Conservation (phyloP, 1,139 yeast genomes). For the Candida glucosophila region DNA sequence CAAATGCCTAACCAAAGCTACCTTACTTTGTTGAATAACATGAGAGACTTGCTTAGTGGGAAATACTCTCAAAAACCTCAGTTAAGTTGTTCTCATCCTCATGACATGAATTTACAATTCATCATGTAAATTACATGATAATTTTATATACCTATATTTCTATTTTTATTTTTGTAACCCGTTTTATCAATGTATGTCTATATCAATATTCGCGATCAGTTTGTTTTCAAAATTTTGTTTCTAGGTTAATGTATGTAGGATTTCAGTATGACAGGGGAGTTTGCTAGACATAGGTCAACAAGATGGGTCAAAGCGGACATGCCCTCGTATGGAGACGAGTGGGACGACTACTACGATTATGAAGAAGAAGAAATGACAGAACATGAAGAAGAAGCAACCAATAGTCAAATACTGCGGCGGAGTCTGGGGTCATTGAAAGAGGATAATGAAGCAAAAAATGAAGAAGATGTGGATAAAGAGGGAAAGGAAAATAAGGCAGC, state of each 20-base stretch:
- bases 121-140: constrained; percentile 12
- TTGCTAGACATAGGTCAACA: constrained; percentile 53
- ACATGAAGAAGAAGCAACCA: constrained; percentile 1
- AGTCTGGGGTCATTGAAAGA: no score
- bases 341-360: constrained; percentile 38
- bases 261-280: constrained; percentile 29
- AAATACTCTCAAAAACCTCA: constrained; percentile 89
- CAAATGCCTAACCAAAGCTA: constrained; percentile 69
- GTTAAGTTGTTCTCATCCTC: constrained; percentile 75
- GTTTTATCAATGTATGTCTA: background rate
- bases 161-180: no score
- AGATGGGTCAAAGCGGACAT: constrained; percentile 54
- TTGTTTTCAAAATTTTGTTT: background rate
- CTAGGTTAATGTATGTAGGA: background rate
- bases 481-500: background rate
- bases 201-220: background rate
- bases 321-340: constrained; percentile 53
- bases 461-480: background rate
- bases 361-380: constrained; percentile 10
- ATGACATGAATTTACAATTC: constrained; percentile 67
- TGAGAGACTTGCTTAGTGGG: constrained; percentile 59
- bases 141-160: constrained; percentile 2
- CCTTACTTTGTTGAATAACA: constrained; percentile 67
- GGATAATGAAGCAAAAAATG: no score
- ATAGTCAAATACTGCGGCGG: no score